These are phyloP conservation scores for Monosporascus sp. DNA, from an alignment of 2,329 filamentous ascomycete species.

Conservation along the genomic window DNA sequence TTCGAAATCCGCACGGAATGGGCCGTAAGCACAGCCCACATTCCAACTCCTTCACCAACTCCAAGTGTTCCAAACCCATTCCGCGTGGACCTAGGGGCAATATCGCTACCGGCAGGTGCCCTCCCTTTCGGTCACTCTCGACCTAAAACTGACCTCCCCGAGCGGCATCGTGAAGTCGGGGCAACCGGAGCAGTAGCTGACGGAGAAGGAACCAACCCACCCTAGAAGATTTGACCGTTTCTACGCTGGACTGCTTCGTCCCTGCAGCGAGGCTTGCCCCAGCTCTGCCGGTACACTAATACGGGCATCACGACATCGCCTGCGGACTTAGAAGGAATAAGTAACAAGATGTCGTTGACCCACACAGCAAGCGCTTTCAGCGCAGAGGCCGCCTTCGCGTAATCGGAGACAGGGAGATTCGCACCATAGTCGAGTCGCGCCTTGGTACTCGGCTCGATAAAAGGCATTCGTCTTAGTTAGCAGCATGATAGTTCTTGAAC, in stretches of 20 bases:
- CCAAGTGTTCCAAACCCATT: conserved; percentile 6
- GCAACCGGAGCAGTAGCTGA: conserved; percentile 16
- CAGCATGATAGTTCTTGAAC: conserved; percentile 1
- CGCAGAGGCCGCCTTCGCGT: background rate
- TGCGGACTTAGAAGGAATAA: background rate
- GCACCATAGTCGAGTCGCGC: conserved; percentile 10
- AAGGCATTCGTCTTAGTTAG: conserved; percentile 4
- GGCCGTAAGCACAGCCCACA: background rate
- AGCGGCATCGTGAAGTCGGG: conserved; percentile 14
- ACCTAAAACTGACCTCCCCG: conserved; percentile 10
- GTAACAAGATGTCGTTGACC: conserved; percentile 10
- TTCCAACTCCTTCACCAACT: conserved; percentile 7
- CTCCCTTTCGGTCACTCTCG: conserved; percentile 6
- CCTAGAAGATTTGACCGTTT: conserved; percentile 11
- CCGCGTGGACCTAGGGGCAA: conserved; percentile 9
- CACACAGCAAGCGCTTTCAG: conserved; percentile 7
- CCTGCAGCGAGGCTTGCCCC: conserved; percentile 12
- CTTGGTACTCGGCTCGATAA: conserved; percentile 11
- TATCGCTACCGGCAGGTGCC: conserved; percentile 11
- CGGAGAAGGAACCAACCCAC: conserved; percentile 11
- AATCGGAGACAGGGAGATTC: background rate
- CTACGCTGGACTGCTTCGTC: conserved; percentile 4
- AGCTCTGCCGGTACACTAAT: conserved; percentile 12
- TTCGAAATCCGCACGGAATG: conserved; percentile 2
- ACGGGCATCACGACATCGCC: conserved; percentile 5